Evolutionary conservation across 1,284 basidiomycete species (phyloP), one percentile per base, ranked within the genome.

Genomic region (Boletus mariae): DNA sequence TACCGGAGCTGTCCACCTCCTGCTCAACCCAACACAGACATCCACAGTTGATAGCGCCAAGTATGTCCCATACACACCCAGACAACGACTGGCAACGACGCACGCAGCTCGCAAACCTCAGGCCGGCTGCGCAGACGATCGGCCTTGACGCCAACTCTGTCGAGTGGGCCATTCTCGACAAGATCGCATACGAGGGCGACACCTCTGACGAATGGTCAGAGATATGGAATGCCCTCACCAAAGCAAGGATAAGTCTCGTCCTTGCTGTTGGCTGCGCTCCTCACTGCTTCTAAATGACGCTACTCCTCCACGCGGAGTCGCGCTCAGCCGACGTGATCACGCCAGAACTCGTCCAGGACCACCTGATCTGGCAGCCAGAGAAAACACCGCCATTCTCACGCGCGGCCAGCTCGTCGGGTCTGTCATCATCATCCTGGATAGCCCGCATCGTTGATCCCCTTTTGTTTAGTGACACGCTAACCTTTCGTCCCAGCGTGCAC

Each of bases 161-260:
- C 43, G 92, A 92, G 1, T 93, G 90, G 90, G 82, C 82, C 17
- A 90, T 95, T 47, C 74, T 94, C 45, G 92, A 95, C 70, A 83
- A 82, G 57, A 75, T 95, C 23, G 80, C 87, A 5, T 76, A 76
- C 20, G 20, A 20, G 20, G 20, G 20, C 20, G 20, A 20, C 20
- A 20, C 20, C 20, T 20, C 20, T 20, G 20, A 20, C 20, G 20
- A 20, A 20, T 20, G 0, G 20, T 20, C 20, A 20, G 20, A 20
- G 20, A 20, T 20, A 20, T 20, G 20, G 20, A 20, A 20, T 20
- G 20, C 20, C 20, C 20, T 20, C 20, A 20, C 17, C 17, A 20
- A 20, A 20, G 17, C 17, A 20, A 20, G 20, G 20, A 2, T 20
- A 20, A 20, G 20, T 20, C 0, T 20, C 20, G 20, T 20, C 20